Conservation (phyloP, 768 basidiomycete genomes). For the Boletus speciosus region DNA sequence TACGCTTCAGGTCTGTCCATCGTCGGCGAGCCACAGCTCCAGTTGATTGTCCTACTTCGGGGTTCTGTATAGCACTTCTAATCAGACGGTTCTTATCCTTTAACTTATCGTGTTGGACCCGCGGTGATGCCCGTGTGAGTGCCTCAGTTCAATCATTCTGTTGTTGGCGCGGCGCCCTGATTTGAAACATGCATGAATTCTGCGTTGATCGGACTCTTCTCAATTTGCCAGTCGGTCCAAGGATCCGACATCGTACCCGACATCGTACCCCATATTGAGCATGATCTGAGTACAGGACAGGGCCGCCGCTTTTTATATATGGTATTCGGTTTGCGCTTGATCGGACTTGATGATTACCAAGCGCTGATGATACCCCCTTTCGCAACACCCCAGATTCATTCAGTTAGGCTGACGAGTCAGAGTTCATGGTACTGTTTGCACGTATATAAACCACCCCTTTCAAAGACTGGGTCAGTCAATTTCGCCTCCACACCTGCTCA, state of each 20-base stretch:
- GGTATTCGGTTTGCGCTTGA: neutral
- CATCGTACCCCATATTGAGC: neutral
- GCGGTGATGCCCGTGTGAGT: neutral
- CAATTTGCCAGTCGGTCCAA: neutral
- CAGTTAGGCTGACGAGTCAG: neutral
- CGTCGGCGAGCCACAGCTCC: neutral
- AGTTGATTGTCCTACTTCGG: neutral
- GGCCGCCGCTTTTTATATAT: neutral
- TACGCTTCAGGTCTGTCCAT: neutral
- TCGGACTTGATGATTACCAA: neutral
- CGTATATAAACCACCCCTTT: slow-evolving; percentile 3
- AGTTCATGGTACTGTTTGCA: neutral
- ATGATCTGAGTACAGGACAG: too few relatives aligned
- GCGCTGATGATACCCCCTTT: neutral
- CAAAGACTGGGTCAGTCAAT: neutral
- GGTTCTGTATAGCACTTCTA: neutral
- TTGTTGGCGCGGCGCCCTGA: neutral
- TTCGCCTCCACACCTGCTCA: neutral
- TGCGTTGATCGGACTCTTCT: neutral
- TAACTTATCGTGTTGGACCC: neutral
- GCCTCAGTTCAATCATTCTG: neutral
- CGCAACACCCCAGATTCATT: neutral
- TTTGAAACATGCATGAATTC: neutral
- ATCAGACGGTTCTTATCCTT: neutral
- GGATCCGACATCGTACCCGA: neutral